These are phyloP conservation scores for Termitomyces sp. DNA, from an alignment of 768 basidiomycete species.

Conservation along the genomic window DNA sequence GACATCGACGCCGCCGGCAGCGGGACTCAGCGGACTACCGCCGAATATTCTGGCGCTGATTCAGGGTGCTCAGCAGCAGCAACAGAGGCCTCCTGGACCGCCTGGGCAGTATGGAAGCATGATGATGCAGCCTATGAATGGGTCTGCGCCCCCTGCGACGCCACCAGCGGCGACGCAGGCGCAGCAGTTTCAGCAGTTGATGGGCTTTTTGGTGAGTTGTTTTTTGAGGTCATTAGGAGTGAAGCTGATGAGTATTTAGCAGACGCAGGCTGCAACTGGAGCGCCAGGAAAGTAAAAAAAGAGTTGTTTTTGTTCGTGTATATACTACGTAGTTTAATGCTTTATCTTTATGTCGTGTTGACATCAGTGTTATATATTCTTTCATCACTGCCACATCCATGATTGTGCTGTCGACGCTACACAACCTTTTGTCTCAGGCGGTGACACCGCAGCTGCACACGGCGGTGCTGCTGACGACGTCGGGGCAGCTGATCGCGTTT, in stretches of 20 bases:
- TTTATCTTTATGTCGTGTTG: slow-evolving; percentile 2
- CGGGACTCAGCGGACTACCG: slow-evolving; percentile 46
- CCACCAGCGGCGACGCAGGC: slow-evolving; percentile 30
- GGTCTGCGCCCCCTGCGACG: slow-evolving; percentile 27
- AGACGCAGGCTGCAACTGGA: slow-evolving; percentile 32
- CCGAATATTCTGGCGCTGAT: slow-evolving; percentile 70
- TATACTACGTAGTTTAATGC: too few species aligned
- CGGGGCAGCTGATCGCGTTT: slow-evolving; percentile 73
- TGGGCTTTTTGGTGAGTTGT: slow-evolving; percentile 64
- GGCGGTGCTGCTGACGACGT: slow-evolving; percentile 65
- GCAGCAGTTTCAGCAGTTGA: slow-evolving; percentile 59
- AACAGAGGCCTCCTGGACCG: slow-evolving; percentile 19
- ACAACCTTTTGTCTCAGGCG: slow-evolving; percentile 62
- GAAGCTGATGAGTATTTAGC: slow-evolving; percentile 20
- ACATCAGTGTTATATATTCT: slow-evolving; percentile 5
- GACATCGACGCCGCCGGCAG: slow-evolving; percentile 34
- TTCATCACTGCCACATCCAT: slow-evolving; percentile 32
- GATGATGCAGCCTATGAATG: slow-evolving; percentile 43
- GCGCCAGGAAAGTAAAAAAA: too few species aligned
- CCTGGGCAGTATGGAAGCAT: slow-evolving; percentile 34
- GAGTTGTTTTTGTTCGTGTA: slow-evolving; percentile 6
- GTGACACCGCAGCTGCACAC: slow-evolving; percentile 67
- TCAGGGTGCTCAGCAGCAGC: slow-evolving; percentile 49
- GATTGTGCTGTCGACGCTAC: slow-evolving; percentile 69
- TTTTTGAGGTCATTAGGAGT: neutral